Percentiles rank a stretch among this genome's conserved stretches.
These are phyloP conservation scores for Clarireedia sp. DNA, from an alignment of 2,329 filamentous ascomycete genomes.

Conservation along the genomic window DNA sequence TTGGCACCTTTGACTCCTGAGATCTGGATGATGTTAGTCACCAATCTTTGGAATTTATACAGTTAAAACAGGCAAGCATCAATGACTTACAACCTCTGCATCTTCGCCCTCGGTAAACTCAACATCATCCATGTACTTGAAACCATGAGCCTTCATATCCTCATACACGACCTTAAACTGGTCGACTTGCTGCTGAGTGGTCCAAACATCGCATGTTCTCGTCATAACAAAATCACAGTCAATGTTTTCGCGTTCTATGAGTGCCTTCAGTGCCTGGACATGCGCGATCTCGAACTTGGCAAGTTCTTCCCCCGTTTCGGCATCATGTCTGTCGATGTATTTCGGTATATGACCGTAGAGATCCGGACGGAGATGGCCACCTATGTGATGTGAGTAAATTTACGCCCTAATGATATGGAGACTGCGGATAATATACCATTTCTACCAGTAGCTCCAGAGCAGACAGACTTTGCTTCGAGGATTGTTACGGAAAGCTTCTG, in stretches of 20 bases:
- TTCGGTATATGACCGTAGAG: conserved; percentile 8
- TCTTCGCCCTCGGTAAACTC: not conserved
- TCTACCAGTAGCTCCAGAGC: conserved; percentile 68
- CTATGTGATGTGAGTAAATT: not conserved
- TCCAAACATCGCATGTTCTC: conserved; percentile 13
- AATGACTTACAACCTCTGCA: conserved; percentile 1
- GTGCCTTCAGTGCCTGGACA: conserved; percentile 30
- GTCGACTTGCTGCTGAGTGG: not conserved
- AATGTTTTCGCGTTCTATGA: conserved; percentile 33
- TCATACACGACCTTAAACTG: conserved; percentile 4
- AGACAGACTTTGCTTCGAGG: conserved; percentile 71
- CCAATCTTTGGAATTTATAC: not conserved
- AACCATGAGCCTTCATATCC: not conserved
- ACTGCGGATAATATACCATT: conserved; percentile 38
- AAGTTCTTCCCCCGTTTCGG: not conserved
- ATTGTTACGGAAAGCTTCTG: conserved; percentile 45
- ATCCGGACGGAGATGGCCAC: conserved; percentile 7
- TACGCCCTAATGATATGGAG: not conserved
- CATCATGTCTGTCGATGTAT: conserved; percentile 1
- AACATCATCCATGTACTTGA: conserved; percentile 9
- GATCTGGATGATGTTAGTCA: not conserved
- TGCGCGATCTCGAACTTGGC: conserved; percentile 34
- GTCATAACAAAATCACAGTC: conserved; percentile 36
- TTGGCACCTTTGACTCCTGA: conserved; percentile 22
- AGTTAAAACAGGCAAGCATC: not conserved